A percentile compares a stretch with the other conserved stretches of the same genome.
Evolutionary conservation across 2,329 filamentous ascomycete genomes (phyloP).

Genomic region (Ophiocordyceps sinensis): DNA sequence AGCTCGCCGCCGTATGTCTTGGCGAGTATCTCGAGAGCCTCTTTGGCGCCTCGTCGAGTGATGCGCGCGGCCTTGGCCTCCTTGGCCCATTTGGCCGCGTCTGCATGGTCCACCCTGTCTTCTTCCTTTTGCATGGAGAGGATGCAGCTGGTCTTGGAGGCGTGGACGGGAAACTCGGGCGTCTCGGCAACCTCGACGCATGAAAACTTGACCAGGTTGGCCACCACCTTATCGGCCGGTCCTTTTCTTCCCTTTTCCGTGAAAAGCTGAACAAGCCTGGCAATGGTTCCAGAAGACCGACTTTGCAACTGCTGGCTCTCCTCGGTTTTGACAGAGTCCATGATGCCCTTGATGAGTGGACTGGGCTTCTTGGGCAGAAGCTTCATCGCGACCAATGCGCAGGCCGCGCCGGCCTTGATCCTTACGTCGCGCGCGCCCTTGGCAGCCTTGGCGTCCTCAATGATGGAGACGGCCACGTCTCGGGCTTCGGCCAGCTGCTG

Average conservation of each 20-base stretch:
- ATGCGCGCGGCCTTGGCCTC: conserved; percentile 83
- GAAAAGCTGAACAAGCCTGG: conserved; percentile 73
- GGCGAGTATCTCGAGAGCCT: conserved; percentile 79
- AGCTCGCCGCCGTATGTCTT: conserved; percentile 63
- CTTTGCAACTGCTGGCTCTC: conserved; percentile 81
- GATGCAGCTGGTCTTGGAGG: conserved; percentile 62
- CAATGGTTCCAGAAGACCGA: conserved; percentile 74
- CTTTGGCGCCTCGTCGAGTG: conserved; percentile 83
- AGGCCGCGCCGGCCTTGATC: conserved; percentile 73
- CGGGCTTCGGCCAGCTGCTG: conserved; percentile 69
- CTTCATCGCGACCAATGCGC: conserved; percentile 76
- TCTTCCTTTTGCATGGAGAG: conserved; percentile 95
- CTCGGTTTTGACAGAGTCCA: conserved; percentile 95
- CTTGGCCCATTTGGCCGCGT: conserved; percentile 76
- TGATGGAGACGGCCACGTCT: conserved; percentile 52
- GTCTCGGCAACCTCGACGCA: conserved; percentile 97
- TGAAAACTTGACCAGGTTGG: conserved; percentile 92
- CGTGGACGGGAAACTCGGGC: conserved; percentile 82
- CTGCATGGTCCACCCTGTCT: conserved; percentile 81
- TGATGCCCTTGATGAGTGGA: conserved; percentile 85
- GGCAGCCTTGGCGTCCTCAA: conserved; percentile 63
- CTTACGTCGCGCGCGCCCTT: conserved; percentile 76
- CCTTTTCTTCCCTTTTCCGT: conserved; percentile 65
- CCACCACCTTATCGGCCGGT: conserved; percentile 89
- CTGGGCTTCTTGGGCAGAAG: conserved; percentile 87